Evolutionary conservation across 1,284 basidiomycete genomes (phyloP), one percentile per base, ranked within the genome.

Genomic region (Cryptococcus jaspeensis): DNA sequence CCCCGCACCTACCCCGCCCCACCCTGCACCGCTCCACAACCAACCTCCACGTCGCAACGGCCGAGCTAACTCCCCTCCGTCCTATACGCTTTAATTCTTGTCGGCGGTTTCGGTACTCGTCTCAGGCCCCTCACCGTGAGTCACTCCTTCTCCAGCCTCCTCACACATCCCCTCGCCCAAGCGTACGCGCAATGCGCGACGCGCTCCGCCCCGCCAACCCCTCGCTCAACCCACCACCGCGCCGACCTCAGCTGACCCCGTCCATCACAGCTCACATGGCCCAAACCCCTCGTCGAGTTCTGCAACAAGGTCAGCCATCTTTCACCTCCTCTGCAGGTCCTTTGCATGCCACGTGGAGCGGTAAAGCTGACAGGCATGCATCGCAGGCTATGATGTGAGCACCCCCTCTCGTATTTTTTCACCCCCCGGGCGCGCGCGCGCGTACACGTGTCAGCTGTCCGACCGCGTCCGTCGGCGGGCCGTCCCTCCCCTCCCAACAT

Each of bases 271-370:
- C 65, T 76, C 28, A 74, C 74, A 62, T 76, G 74, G 67, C 81
- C 81, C 56, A 82, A 82, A 71, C 81, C 81, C 16, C 70, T 82
- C 52, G 80, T 82, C 59, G 79, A 80, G 72, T 81, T 81, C 69
- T 79, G 78, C 63, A 80, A 79, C 73, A 79, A 79, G 72, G 76
- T 77, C 48, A 65, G 78, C 70, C 15, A 11, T 36, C 32, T 3
- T 16, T 18, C 13, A 5, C 25, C 18, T 46, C 36, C 18, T 16
- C 32, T 12, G 11, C 25, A n/a, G n/a, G n/a, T n/a, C 25, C 8
- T 2, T 2, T 3, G 32, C 15, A 32, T 35, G 9, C 28, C 5
- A 5, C 9, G 28, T 9, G 23, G 0, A 16, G 51, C 40, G 16
- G 23, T 35, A 35, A 16, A 39, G 37, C 28, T 49, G 18, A 42